Conservation (phyloP, 257 asterid species). For the Solanum gandarillasii region DNA sequence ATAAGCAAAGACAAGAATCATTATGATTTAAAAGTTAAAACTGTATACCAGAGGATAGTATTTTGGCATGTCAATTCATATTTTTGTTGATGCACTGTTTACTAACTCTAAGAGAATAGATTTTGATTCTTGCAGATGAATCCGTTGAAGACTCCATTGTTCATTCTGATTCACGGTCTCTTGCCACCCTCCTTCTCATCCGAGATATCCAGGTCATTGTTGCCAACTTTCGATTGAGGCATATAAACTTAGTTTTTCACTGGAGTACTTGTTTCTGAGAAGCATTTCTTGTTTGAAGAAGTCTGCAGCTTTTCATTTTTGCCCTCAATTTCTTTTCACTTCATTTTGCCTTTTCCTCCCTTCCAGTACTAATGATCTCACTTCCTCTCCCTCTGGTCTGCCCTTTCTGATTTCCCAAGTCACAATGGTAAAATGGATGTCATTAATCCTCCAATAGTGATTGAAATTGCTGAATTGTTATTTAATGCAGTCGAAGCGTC, state of each 20-base stretch:
- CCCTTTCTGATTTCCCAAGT: neutral
- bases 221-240: neutral
- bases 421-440: neutral
- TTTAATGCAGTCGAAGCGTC: slow-evolving; percentile 81
- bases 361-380: neutral
- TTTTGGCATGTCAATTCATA: neutral
- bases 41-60: neutral
- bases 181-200: slow-evolving; percentile 95
- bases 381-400: neutral
- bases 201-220: slow-evolving; percentile 81
- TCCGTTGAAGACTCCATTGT: slow-evolving; percentile 91
- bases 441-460: neutral
- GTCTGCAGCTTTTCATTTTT: neutral
- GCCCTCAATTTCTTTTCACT: neutral
- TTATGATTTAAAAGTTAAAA: neutral
- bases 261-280: neutral
- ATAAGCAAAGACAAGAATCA: neutral
- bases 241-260: neutral
- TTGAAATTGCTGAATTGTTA: slow-evolving; percentile 3
- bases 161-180: slow-evolving; percentile 92
- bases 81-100: slow-evolving; percentile 15
- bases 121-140: slow-evolving; percentile 97
- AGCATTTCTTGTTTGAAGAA: neutral
- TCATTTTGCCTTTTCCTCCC: neutral
- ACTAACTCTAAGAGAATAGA: slow-evolving; percentile 83